Evolutionary conservation across 179 eudicot species (phyloP).

Genomic region (Beta macrorhiza): DNA sequence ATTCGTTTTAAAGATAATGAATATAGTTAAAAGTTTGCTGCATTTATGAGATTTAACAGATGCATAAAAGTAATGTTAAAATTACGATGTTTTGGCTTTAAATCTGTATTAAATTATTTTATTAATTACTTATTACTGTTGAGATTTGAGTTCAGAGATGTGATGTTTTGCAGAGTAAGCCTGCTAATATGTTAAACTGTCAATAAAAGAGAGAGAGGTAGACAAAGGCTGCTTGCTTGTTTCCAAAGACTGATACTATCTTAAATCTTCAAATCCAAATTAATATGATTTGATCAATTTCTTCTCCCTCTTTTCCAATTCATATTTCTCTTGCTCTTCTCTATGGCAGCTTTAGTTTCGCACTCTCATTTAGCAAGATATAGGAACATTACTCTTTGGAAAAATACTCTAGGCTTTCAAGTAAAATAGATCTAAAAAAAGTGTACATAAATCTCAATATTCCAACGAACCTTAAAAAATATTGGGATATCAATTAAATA

Average conservation of each 20-base stretch:
- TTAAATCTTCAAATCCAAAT: background rate
- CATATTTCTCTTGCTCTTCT: background rate
- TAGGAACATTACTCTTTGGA: background rate
- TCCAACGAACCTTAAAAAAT: too few species aligned
- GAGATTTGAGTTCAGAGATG: conserved; percentile 29
- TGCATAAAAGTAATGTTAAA: background rate
- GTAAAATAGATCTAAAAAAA: background rate
- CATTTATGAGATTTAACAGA: background rate
- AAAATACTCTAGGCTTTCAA: background rate
- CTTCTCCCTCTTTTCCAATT: background rate
- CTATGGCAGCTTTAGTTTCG: background rate
- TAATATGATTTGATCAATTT: background rate
- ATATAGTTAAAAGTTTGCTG: background rate
- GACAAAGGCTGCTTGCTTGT: conserved; percentile 25
- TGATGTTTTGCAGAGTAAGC: conserved; percentile 25
- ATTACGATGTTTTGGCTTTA: background rate
- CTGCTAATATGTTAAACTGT: conserved; percentile 17
- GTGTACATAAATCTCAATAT: too few species aligned
- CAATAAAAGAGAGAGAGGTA: background rate
- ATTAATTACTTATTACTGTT: conserved; percentile 19
- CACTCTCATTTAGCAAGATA: background rate
- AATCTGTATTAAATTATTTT: background rate
- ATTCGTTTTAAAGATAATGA: background rate
- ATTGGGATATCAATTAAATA: too few species aligned
- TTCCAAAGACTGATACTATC: conserved; percentile 11